Conservation (phyloP, 345 rosid genomes). For the Citrus maxima region DNA sequence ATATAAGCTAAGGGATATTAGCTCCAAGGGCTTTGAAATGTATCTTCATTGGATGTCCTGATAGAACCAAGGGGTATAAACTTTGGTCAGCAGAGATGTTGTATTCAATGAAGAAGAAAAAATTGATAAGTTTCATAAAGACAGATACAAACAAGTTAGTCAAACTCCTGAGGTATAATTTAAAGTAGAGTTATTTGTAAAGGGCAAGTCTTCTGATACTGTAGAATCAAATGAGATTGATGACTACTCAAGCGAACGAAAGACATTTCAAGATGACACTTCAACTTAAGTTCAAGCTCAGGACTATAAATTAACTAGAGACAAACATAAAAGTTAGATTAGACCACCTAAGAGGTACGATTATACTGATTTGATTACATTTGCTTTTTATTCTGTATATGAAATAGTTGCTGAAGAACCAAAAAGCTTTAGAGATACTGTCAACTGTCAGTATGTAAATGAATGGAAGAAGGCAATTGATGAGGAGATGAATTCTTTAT, state of each 20-base stretch:
- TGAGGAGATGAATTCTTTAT: too few species aligned
- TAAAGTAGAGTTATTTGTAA: too few species aligned
- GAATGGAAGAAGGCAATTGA: too few species aligned
- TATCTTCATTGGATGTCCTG: not conserved
- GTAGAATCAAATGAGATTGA: too few species aligned
- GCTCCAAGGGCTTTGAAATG: not conserved
- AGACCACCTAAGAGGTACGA: rapidly evolving
- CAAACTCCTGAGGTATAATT: too few species aligned
- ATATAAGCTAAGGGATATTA: not conserved
- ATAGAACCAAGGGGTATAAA: not conserved
- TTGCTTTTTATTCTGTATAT: rapidly evolving
- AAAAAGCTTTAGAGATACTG: too few species aligned
- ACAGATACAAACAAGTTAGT: too few species aligned
- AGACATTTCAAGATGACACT: too few species aligned
- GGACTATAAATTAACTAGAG: not conserved
- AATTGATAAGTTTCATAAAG: rapidly evolving
- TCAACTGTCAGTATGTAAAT: too few species aligned
- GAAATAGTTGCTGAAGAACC: too few species aligned
- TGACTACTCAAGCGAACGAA: rapidly evolving
- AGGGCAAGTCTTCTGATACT: rapidly evolving
- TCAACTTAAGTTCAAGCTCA: too few species aligned
- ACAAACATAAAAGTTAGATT: not conserved
- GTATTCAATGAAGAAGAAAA: not conserved
- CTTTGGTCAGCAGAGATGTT: not conserved
- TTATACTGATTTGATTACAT: not conserved